Base-by-base conservation (phyloP, 805 yeast species). In the Yarrowia alimentaria region DNA sequence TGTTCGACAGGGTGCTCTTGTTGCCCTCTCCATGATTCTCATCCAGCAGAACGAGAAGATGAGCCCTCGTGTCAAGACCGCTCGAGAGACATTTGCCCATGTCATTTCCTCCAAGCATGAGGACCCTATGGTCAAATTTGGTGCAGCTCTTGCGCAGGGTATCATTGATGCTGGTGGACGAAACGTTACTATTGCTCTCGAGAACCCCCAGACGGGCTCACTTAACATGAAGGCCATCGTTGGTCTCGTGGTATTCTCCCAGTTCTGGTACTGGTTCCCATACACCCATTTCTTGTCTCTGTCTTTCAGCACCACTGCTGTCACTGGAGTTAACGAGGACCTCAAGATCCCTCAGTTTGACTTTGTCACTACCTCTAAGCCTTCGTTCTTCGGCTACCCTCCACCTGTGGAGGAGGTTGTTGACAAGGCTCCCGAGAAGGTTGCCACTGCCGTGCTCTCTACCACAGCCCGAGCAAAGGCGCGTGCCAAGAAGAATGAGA, bases 211-310 rank as follows among this genome's bases (percentile, higher is more conserved):
- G 58, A 88, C 96, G 31, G 94, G 89, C 55, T 88, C 95, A 16
- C 76, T 93, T 57, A 91, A 93, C 68, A 81, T 83, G 64, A 85
- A 85, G 67, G 93, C 96, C 0, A 83, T 93, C 60, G 95, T 90
- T 53, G 99, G 99, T 30, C 71, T 93, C 58, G 81, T 93, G 0
- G 78, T 93, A 54, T 93, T 93, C 64, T 72, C 85, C 9, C 99
- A 93, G 71, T 86, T 85, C 64, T 93, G 99, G 99, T 87, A 89
- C 69, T 93, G 99, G 99, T 93, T 83, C 80, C 99, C 99, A 54
- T 76, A 90, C 53, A 80, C 97, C 1, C 98, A 93, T 68, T 93
- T 93, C 72, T 71, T 93, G 61, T 82, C 94, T 14, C 76, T 93
- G 58, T 87, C 97, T 26, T 90, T 90, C 69, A 78, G 93, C 7